These are phyloP conservation scores for Macaranga tanarius DNA, from an alignment of 441 rosid genomes.

Conservation along the genomic window DNA sequence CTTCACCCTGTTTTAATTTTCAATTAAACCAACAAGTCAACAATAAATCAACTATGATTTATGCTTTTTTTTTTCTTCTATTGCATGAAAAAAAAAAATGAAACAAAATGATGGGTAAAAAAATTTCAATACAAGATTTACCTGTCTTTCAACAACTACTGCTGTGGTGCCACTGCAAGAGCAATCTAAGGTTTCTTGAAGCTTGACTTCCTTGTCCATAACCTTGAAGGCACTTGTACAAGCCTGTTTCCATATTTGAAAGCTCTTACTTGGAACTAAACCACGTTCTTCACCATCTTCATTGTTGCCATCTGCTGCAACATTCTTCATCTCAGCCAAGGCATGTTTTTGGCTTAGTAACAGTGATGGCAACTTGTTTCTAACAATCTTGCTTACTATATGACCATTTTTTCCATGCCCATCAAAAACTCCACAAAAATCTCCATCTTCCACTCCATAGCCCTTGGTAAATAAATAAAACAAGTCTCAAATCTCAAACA, in stretches of 20 bases:
- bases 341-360: slow-evolving; percentile 54
- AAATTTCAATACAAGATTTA: background rate
- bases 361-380: slow-evolving; percentile 59
- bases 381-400: slow-evolving; percentile 61
- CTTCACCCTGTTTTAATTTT: slow-evolving; percentile 46
- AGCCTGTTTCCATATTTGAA: slow-evolving; percentile 50
- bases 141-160: slow-evolving; percentile 68
- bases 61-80: too few species aligned
- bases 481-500: slow-evolving; percentile 12
- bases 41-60: too few species aligned
- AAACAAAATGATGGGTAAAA: background rate
- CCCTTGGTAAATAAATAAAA: slow-evolving; percentile 35
- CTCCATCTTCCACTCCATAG: slow-evolving; percentile 59
- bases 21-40: background rate
- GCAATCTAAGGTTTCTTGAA: slow-evolving; percentile 53
- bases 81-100: too few species aligned
- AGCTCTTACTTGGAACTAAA: slow-evolving; percentile 19
- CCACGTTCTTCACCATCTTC: slow-evolving; percentile 7
- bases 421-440: slow-evolving; percentile 72
- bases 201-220: slow-evolving; percentile 71
- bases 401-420: slow-evolving; percentile 91
- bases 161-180: slow-evolving; percentile 83
- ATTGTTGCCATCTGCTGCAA: background rate
- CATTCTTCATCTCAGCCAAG: slow-evolving; percentile 18
- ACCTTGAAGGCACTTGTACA: slow-evolving; percentile 51